These are phyloP conservation scores for Prunus campanulata DNA, from an alignment of 306 rosid species.

Conservation along the genomic window DNA sequence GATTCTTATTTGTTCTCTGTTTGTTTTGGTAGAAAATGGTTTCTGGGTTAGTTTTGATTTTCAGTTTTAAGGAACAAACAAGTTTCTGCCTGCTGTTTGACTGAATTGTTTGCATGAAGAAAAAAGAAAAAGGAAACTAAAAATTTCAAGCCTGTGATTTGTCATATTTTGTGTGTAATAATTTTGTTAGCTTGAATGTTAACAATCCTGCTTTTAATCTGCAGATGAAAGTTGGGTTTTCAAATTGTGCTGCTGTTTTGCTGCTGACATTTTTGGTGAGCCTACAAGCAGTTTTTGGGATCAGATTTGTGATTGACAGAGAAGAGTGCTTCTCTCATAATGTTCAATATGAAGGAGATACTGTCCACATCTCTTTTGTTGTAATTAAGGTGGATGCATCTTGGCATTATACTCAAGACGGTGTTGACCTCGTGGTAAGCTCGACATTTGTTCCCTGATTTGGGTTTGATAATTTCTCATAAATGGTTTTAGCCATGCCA, in stretches of 20 bases:
- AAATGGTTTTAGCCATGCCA: neutral
- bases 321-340: constrained; percentile 62
- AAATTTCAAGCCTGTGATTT: neutral
- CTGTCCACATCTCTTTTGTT: constrained; percentile 63
- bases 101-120: neutral
- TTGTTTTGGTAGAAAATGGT: constrained; percentile 1
- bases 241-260: constrained; percentile 18
- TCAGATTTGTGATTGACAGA: constrained; percentile 68
- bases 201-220: neutral
- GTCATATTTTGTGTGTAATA: neutral
- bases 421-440: constrained; percentile 58
- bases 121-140: neutral
- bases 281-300: constrained; percentile 44
- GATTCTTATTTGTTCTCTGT: constrained; percentile 4
- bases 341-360: constrained; percentile 53
- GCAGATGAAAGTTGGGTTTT: constrained; percentile 43
- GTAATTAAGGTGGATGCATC: constrained; percentile 47
- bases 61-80: no score
- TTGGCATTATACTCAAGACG: constrained; percentile 52
- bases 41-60: neutral
- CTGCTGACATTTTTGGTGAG: constrained; percentile 29
- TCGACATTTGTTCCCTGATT: neutral
- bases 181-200: neutral
- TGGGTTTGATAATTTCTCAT: neutral
- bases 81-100: neutral